Evolutionary conservation across 83 land plant species (phyloP).

Genomic region (Picea abies): DNA sequence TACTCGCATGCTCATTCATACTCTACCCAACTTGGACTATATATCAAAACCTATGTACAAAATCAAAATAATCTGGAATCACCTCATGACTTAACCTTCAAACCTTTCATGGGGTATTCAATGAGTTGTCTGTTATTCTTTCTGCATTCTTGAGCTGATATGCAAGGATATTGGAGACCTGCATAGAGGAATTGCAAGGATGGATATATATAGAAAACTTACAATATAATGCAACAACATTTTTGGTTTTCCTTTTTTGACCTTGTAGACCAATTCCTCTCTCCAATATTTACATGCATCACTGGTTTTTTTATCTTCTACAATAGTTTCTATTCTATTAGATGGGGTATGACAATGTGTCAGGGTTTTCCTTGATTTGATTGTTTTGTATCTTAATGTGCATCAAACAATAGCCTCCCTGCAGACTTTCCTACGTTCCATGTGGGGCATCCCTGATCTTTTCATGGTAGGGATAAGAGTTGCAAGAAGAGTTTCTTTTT

Average conservation of each 20-base stretch:
- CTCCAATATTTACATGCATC: constrained; percentile 17
- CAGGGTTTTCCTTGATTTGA: constrained; percentile 16
- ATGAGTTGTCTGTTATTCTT: background rate
- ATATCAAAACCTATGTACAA: background rate
- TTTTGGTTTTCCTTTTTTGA: constrained; percentile 17
- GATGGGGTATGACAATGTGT: constrained; percentile 16
- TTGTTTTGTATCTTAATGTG: constrained; percentile 9
- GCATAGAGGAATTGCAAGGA: background rate
- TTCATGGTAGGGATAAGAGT: constrained; percentile 2
- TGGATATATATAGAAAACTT: background rate
- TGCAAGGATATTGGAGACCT: background rate
- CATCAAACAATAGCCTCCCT: constrained; percentile 9
- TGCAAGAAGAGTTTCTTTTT: constrained; percentile 6
- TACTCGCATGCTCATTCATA: constrained; percentile 1
- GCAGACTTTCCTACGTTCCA: background rate
- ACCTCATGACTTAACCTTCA: background rate
- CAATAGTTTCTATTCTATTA: background rate
- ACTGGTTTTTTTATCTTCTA: constrained; percentile 10
- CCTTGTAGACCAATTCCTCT: background rate
- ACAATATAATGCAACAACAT: constrained; percentile 13
- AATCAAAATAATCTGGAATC: background rate
- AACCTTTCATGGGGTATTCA: background rate
- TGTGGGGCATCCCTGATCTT: background rate
- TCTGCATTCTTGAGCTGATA: background rate
- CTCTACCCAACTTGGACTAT: background rate